Evolutionary conservation across 495 filamentous ascomycete genomes (phyloP).

Genomic region (Cairneyella variabilis): DNA sequence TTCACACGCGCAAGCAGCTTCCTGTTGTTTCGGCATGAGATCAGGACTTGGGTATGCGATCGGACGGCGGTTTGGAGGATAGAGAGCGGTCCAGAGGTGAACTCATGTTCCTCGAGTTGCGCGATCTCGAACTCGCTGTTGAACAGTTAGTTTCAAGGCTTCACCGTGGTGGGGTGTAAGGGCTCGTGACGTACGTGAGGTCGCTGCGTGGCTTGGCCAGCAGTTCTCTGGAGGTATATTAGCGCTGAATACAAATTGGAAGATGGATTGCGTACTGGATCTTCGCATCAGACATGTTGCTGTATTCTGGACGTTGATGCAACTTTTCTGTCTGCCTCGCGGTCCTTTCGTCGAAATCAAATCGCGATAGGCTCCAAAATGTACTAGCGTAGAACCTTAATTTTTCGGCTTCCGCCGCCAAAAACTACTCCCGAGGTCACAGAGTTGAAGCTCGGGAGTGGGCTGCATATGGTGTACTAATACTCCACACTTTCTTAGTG

Average conservation of each 20-base stretch:
- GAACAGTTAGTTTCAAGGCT: conserved; percentile 8
- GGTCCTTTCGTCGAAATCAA: conserved; percentile 16
- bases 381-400: conserved; percentile 14
- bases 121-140: conserved; percentile 82
- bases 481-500: conserved; percentile 17
- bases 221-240: conserved; percentile 56
- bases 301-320: conserved; percentile 21
- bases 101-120: conserved; percentile 85
- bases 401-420: background rate
- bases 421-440: conserved; percentile 20
- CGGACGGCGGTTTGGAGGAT: conserved; percentile 91
- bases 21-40: conserved; percentile 85
- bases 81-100: conserved; percentile 80
- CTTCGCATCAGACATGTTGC: conserved; percentile 69
- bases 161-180: conserved; percentile 13
- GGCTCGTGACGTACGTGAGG: conserved; percentile 62
- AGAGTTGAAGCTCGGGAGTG: background rate
- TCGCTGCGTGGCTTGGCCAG: conserved; percentile 75
- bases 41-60: conserved; percentile 83
- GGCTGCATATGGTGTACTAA: conserved; percentile 1
- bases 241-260: background rate
- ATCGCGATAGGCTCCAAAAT: conserved; percentile 20
- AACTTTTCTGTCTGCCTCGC: conserved; percentile 20
- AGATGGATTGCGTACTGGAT: conserved; percentile 57
- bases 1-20: conserved; percentile 78